Evolutionary conservation across 2,329 filamentous ascomycete genomes (phyloP).

Genomic region (Blastomyces emzantsi): DNA sequence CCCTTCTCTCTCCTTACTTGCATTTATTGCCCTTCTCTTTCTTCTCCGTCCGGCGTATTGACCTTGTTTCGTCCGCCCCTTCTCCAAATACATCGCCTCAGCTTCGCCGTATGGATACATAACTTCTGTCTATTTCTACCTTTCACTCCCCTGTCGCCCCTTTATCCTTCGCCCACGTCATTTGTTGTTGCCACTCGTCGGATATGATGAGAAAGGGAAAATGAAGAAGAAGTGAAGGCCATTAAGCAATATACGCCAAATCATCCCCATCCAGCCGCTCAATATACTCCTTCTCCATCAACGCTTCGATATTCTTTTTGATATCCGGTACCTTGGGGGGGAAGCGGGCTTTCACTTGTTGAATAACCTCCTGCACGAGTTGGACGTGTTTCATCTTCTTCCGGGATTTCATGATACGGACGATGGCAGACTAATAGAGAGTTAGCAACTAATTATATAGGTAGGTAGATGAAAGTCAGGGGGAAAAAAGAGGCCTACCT

Average conservation of each 20-base stretch:
- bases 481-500: conserved; percentile 55
- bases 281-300: conserved; percentile 97
- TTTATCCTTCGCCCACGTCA: background rate
- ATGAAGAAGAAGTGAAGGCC: background rate
- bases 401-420: conserved; percentile 98
- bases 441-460: conserved; percentile 24
- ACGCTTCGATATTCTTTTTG: conserved; percentile 98
- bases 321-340: conserved; percentile 89
- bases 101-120: background rate
- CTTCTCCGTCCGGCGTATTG: background rate
- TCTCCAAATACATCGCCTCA: background rate
- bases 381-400: conserved; percentile 98
- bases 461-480: background rate
- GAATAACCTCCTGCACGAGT: conserved; percentile 90
- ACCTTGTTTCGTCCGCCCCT: background rate
- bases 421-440: conserved; percentile 72
- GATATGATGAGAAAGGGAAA: background rate
- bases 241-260: conserved; percentile 78
- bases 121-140: background rate
- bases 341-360: conserved; percentile 88
- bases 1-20: background rate
- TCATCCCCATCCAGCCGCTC: conserved; percentile 85
- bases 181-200: background rate
- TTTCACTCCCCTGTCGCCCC: background rate
- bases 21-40: background rate